Evolutionary conservation across 2,329 filamentous ascomycete species (phyloP).

Genomic region (Claviceps digitariae): DNA sequence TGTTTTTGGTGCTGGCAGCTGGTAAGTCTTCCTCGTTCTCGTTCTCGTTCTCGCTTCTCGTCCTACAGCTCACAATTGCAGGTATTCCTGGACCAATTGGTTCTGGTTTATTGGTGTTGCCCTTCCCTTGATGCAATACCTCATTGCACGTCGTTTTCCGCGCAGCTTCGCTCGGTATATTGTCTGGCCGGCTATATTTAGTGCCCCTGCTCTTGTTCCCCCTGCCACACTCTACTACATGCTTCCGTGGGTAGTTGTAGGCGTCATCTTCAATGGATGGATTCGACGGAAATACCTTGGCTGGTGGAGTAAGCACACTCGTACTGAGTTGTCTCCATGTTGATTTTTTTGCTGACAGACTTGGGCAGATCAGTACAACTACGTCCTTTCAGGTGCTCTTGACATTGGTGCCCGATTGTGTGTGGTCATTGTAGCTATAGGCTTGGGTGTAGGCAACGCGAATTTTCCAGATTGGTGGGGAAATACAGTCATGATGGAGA

Average conservation of each 20-base stretch:
- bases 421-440: slow-evolving; percentile 36
- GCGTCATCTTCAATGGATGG: slow-evolving; percentile 38
- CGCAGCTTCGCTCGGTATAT: slow-evolving; percentile 27
- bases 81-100: slow-evolving; percentile 27
- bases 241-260: slow-evolving; percentile 39
- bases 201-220: slow-evolving; percentile 32
- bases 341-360: not conserved
- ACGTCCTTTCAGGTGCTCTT: slow-evolving; percentile 41
- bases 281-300: slow-evolving; percentile 33
- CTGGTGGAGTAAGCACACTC: slow-evolving; percentile 34
- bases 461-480: slow-evolving; percentile 33
- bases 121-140: slow-evolving; percentile 32
- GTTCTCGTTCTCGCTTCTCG: no score
- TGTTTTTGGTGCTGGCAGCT: slow-evolving; percentile 20
- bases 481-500: slow-evolving; percentile 22
- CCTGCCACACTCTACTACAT: slow-evolving; percentile 41
- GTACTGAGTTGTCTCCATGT: not conserved
- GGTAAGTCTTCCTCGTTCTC: slow-evolving; percentile 11
- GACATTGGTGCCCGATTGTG: slow-evolving; percentile 41
- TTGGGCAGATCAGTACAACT: slow-evolving; percentile 33
- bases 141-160: slow-evolving; percentile 27
- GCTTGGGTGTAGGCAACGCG: slow-evolving; percentile 15
- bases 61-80: no score
- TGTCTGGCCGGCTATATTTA: slow-evolving; percentile 38
- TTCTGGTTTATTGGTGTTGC: slow-evolving; percentile 39